Evolutionary conservation across 208 protist species (phyloP), one percentile per base, ranked within the genome.

Genomic region (Trypanosoma brucei): DNA sequence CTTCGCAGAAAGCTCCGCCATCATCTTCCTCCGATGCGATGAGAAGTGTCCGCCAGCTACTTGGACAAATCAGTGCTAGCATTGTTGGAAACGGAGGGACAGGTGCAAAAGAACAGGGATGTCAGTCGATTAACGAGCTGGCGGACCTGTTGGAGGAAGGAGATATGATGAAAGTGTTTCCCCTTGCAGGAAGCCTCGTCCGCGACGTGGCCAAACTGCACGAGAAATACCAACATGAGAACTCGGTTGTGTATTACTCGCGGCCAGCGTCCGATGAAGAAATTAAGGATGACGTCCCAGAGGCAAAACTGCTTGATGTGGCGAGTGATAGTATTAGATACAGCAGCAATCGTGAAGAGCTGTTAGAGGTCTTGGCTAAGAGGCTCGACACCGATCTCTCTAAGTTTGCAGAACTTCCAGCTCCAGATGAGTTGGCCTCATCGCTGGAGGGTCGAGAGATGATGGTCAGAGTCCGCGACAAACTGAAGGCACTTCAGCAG

Each of bases 141-240:
- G 14, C 42, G 9, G 59, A 65, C 52, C 42, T 53, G 3, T 51
- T 75, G 3, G 65, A 68, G 30, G 62, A 69, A n/a, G 51, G 65
- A 8, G 68, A 70, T 52, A 48, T 90, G 6, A 37, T 83, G n/a
- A 68, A 70, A n/a, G 65, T 86, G 3, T 85, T 79, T 64, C 79
- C 84, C 1, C 69, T 79, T 34, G 65, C 78, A 14, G 60, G 46
- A 14, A 53, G 39, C 7, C 76, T 86, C 11, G 54, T 86, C 36
- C 67, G 66, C 34, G 66, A 75, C 33, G 68, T 83, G 14, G 59
- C 67, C 40, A 38, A 22, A 13, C 56, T 76, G 1, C 46, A 79
- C 9, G 61, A 74, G 9, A 70, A 75, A 66, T 88, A 83, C 58
- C 61, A 81, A 44, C 66, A 75, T 30, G 85, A 92, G 59, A 92